These are phyloP conservation scores for Penicillium hesseltinei DNA, from an alignment of 2,329 filamentous ascomycete species.

Conservation along the genomic window DNA sequence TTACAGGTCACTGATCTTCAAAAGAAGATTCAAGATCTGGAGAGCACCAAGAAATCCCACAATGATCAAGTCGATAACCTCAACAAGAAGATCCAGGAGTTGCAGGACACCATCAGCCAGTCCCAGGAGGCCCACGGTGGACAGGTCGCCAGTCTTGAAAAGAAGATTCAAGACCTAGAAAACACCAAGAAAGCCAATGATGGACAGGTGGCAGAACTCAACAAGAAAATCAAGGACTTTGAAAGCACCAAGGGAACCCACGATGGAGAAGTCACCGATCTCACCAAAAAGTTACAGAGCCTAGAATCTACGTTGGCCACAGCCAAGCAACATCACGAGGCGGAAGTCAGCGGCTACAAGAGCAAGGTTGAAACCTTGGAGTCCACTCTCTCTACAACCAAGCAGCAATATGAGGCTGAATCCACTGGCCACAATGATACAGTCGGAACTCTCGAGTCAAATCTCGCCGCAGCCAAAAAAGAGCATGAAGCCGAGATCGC, in stretches of 20 bases:
- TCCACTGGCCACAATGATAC: conserved; percentile 58
- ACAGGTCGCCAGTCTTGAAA: conserved; percentile 24
- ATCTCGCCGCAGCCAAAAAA: conserved; percentile 40
- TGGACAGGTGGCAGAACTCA: conserved; percentile 58
- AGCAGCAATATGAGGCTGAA: conserved; percentile 61
- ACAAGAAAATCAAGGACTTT: conserved; percentile 58
- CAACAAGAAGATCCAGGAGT: conserved; percentile 49
- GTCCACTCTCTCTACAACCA: conserved; percentile 49
- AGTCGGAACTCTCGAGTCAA: conserved; percentile 56
- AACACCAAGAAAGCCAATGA: conserved; percentile 51
- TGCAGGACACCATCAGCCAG: conserved; percentile 52
- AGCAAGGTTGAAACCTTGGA: conserved; percentile 60
- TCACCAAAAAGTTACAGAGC: conserved; percentile 60
- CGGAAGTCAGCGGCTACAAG: conserved; percentile 60
- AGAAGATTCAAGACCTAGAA: conserved; percentile 58
- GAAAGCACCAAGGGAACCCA: conserved; percentile 57
- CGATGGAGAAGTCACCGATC: conserved; percentile 60
- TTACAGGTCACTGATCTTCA: conserved; percentile 61
- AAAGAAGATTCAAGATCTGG: conserved; percentile 58
- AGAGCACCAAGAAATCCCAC: conserved; percentile 46
- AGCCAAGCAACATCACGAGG: conserved; percentile 47
- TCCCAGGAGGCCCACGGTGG: conserved; percentile 60
- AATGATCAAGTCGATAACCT: conserved; percentile 60
- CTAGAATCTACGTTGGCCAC: conserved; percentile 45
- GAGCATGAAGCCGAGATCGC: conserved; percentile 60